Conservation (phyloP, 2,329 filamentous ascomycete species). For the Aspergillus sp. region DNA sequence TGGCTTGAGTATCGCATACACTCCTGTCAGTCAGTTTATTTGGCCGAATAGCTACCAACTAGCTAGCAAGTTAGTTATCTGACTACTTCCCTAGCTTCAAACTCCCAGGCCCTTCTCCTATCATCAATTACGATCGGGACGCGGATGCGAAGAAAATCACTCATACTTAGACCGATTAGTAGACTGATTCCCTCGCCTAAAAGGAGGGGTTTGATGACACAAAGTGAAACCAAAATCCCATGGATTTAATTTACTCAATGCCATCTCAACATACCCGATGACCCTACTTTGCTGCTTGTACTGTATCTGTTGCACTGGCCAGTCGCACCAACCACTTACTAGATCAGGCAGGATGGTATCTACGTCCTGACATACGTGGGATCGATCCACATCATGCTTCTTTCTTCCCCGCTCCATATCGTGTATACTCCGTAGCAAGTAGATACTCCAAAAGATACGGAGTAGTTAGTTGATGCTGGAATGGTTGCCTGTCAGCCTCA, state of each 20-base stretch:
- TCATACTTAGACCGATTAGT: not conserved
- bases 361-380: not conserved
- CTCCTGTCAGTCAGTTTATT: no score
- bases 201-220: not conserved
- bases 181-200: not conserved
- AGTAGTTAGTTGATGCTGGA: not conserved
- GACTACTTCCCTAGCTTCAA: not conserved
- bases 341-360: not conserved
- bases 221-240: not conserved
- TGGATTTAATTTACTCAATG: not conserved
- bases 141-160: not conserved
- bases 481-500: not conserved
- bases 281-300: not conserved
- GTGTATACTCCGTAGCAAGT: no score
- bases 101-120: not conserved
- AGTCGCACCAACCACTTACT: not conserved
- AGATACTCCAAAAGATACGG: no score
- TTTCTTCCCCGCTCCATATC: no score
- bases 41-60: no score
- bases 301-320: constrained; percentile 5
- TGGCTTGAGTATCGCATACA: no score
- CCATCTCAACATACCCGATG: not conserved
- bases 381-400: not conserved
- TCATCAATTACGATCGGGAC: not conserved
- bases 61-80: not conserved